Evolutionary conservation across 2,329 filamentous ascomycete genomes (phyloP).

Genomic region (Colletotrichum camelliae): DNA sequence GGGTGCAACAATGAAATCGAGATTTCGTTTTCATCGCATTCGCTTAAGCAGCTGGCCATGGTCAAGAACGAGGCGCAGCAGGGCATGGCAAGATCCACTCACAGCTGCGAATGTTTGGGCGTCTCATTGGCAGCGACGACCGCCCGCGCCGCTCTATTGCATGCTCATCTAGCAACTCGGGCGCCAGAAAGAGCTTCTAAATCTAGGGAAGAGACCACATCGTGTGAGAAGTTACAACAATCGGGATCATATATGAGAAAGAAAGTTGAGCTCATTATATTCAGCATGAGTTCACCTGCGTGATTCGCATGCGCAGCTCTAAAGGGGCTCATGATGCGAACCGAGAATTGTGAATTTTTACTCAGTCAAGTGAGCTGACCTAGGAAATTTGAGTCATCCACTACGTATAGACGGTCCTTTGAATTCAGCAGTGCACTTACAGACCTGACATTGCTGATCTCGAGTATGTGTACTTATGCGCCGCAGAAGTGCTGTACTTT

Average conservation of each 20-base stretch:
- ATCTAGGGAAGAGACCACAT: neutral
- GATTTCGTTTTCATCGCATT: neutral
- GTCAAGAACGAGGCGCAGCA: neutral
- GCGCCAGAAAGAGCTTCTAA: neutral
- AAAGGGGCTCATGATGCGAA: neutral
- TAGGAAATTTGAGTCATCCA: neutral
- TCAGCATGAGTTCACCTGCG: neutral
- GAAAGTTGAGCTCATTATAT: neutral
- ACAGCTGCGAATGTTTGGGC: neutral
- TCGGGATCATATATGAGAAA: neutral
- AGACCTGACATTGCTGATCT: neutral
- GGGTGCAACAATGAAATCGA: neutral
- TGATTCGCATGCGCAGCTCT: neutral
- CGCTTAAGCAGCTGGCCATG: neutral
- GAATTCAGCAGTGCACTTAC: rapidly evolving
- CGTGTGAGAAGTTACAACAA: neutral
- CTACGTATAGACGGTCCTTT: no score
- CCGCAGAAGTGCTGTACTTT: neutral
- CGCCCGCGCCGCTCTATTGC: neutral
- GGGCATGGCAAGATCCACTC: neutral
- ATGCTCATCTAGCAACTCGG: neutral
- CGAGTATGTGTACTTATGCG: neutral
- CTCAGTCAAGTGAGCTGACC: neutral
- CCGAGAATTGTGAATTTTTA: neutral
- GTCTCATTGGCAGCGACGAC: neutral